Evolutionary conservation across 2,329 filamentous ascomycete species (phyloP).

Genomic region (Fusarium praegraminearum): DNA sequence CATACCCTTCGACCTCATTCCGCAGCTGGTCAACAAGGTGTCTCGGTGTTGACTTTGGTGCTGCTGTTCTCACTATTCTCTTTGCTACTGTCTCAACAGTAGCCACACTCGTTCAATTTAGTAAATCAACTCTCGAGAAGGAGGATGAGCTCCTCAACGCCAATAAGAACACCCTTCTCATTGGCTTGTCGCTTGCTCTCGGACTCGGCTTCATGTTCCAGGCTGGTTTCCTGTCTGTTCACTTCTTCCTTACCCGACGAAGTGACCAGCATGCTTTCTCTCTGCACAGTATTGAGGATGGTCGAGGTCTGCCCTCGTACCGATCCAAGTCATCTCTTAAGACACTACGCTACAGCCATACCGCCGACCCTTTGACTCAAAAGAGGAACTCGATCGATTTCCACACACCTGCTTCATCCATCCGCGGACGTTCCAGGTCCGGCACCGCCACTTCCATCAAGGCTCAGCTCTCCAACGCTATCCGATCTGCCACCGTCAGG

Average conservation of each 20-base stretch:
- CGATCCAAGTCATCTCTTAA: constrained; percentile 57
- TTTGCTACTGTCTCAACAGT: constrained; percentile 61
- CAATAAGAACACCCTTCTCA: constrained; percentile 53
- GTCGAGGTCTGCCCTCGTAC: constrained; percentile 37
- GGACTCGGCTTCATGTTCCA: constrained; percentile 61
- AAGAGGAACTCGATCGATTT: constrained; percentile 53
- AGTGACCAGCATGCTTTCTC: constrained; percentile 37
- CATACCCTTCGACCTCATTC: constrained; percentile 43
- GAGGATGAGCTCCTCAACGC: constrained; percentile 25
- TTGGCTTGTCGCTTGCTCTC: constrained; percentile 60
- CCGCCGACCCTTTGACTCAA: constrained; percentile 52
- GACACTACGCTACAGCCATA: constrained; percentile 64
- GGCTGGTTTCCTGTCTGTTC: constrained; percentile 60
- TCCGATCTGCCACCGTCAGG: constrained; percentile 68
- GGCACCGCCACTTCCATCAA: constrained; percentile 47
- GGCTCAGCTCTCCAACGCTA: constrained; percentile 59
- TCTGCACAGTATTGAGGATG: constrained; percentile 41
- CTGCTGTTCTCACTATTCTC: constrained; percentile 56
- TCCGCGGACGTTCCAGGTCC: constrained; percentile 45
- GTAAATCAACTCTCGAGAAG: constrained; percentile 40
- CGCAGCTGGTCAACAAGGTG: constrained; percentile 43
- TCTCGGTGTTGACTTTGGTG: constrained; percentile 45
- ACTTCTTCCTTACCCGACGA: constrained; percentile 56
- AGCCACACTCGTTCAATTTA: constrained; percentile 56
- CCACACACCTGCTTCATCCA: constrained; percentile 59